phyloP scores from a whole-genome alignment of 164 flowering plant species.

The Magnolia changhungtana region DNA sequence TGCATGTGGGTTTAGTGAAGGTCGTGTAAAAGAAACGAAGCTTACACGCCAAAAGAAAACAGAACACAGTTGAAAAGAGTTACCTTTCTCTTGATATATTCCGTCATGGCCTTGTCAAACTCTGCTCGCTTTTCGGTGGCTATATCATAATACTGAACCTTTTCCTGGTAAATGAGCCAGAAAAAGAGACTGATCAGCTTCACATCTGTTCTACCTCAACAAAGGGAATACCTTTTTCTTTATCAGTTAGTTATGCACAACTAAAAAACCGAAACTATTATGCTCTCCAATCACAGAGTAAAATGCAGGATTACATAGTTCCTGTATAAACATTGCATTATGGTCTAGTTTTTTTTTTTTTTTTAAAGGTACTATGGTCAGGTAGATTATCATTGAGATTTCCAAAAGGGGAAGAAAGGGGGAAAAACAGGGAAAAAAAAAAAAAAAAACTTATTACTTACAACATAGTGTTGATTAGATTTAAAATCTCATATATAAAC shows the following conservation, averaged over 20 bases:
- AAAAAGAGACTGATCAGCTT: background rate
- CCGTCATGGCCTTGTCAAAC: slow-evolving; percentile 76
- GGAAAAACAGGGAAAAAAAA: no score
- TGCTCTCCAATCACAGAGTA: background rate
- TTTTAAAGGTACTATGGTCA: no score
- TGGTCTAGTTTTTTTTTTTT: background rate
- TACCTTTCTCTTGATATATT: slow-evolving; percentile 68
- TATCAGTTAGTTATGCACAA: background rate
- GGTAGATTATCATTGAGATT: no score
- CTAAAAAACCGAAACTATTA: background rate
- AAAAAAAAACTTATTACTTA: no score
- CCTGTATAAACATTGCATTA: background rate
- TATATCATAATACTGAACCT: slow-evolving; percentile 85
- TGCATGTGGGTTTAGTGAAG: background rate
- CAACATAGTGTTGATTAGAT: no score
- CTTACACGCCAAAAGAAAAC: background rate
- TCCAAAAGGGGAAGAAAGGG: no score
- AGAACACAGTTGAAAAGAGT: background rate
- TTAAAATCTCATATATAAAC: no score
- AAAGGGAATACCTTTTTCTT: background rate
- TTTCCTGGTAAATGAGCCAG: slow-evolving; percentile 47
- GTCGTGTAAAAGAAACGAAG: background rate
- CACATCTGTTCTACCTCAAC: background rate
- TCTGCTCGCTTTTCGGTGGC: slow-evolving; percentile 90
- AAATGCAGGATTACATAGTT: background rate